Percentiles rank a stretch among this genome's conserved stretches.
These are phyloP conservation scores for Endothia cerciana DNA, from an alignment of 2,329 filamentous ascomycete genomes.

Conservation along the genomic window DNA sequence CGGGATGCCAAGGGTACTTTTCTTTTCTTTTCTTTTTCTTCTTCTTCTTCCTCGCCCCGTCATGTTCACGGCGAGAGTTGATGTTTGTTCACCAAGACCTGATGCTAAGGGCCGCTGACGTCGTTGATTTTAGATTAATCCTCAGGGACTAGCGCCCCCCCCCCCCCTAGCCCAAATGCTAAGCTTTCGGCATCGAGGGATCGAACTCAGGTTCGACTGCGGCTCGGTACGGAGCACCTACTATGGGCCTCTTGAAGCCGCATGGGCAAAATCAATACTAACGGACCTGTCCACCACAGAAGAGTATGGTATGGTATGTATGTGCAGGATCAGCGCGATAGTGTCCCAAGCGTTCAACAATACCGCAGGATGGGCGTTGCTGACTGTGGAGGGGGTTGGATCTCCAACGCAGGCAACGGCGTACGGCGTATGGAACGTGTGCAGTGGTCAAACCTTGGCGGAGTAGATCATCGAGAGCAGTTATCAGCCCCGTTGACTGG, in stretches of 20 bases:
- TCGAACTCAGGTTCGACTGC: background rate
- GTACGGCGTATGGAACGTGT: background rate
- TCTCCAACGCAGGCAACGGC: no score
- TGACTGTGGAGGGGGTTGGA: background rate
- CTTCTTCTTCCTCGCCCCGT: no score
- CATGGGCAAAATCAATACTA: no score
- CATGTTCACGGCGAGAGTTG: background rate
- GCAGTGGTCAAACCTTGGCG: no score
- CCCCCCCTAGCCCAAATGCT: background rate
- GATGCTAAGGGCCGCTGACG: conserved; percentile 4
- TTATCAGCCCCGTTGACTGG: background rate
- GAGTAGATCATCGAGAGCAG: background rate
- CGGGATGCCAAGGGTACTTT: background rate
- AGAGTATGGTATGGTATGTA: no score
- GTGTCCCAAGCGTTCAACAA: no score
- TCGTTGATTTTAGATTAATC: background rate
- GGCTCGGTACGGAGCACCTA: background rate
- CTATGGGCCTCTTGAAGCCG: background rate
- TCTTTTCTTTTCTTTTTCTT: background rate
- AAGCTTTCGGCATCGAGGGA: background rate
- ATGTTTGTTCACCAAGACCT: background rate
- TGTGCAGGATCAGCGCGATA: no score
- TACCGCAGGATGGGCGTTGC: no score
- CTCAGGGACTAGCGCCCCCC: background rate
- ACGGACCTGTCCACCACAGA: no score